Base-by-base conservation (phyloP, 306 rosid genomes). In the Dicorynia guianensis region DNA sequence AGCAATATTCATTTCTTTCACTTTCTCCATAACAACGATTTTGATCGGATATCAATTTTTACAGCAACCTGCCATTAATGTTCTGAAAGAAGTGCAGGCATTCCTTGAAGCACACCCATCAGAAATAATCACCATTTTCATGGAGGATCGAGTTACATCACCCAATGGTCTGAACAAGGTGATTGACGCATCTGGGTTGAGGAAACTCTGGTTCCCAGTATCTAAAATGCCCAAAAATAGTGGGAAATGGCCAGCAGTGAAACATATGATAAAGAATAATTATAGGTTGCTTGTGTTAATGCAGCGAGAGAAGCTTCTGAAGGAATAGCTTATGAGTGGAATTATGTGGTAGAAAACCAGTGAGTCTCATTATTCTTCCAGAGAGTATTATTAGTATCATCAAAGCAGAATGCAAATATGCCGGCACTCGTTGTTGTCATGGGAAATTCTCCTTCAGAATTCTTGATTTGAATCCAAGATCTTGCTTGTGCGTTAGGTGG, bases 61-160 rank as follows among this genome's bases (percentile, higher is more conserved):
- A 79, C 85, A 92, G 95, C 83, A 75, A 87, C 95, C 90, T 44
- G 95, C 91, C 2, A 67, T 84, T n/a, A 74, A 77, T 8, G 84
- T 63, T 69, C 80, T 92, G 69, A 84, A 33, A 77, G 97, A 87
- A n/a, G 76, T 92, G 10, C 54, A 17, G 15, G 35, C 40, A 25
- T 89, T 92, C 67, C 62, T 92, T 72, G 82, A 46, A 11, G 76
- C 63, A 63, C 82, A 84, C 63, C 83, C 87, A 14, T 70, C 88
- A 3, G 91, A 92, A 82, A 89, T 92, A n/a, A 77, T 92, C 75
- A 89, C 97, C 11, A 78, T 92, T 55, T 87, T 89, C 80, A 87
- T 92, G n/a, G 91, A 89, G 81, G 97, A 92, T 79, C 86, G 86
- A 49, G 97, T 89, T 43, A 76, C 80, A 1, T 81, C 96, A 57